Conservation (phyloP, 2,329 filamentous ascomycete species). For the Cytospora mali region DNA sequence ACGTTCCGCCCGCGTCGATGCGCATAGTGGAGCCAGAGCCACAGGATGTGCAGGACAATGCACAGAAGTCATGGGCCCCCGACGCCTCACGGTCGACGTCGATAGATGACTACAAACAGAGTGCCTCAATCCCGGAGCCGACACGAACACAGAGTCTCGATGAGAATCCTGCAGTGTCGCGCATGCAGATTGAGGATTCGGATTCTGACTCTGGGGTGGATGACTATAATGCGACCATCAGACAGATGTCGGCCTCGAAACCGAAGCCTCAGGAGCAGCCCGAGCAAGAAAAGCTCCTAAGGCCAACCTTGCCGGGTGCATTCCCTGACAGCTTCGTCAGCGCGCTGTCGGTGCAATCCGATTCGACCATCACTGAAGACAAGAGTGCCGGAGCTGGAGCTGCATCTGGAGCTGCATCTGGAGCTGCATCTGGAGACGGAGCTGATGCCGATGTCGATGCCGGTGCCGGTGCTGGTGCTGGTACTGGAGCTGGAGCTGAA, state of each 20-base stretch:
- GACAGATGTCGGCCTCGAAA: slow-evolving; percentile 35
- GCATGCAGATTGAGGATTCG: slow-evolving; percentile 71
- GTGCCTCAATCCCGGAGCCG: slow-evolving; percentile 47
- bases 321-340: slow-evolving; percentile 47
- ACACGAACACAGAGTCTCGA: slow-evolving; percentile 45
- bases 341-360: slow-evolving; percentile 36
- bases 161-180: slow-evolving; percentile 59
- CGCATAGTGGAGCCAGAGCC: slow-evolving; percentile 60
- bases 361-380: slow-evolving; percentile 36
- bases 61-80: slow-evolving; percentile 37
- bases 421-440: no score
- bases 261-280: slow-evolving; percentile 22
- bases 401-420: slow-evolving; percentile 31
- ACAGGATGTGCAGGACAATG: slow-evolving; percentile 40
- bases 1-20: slow-evolving; percentile 59
- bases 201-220: slow-evolving; percentile 65
- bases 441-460: no score
- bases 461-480: no score
- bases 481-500: slow-evolving; percentile 33
- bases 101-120: slow-evolving; percentile 46
- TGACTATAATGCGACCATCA: slow-evolving; percentile 40
- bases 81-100: slow-evolving; percentile 41
- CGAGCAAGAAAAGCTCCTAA: slow-evolving; percentile 27
- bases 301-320: slow-evolving; percentile 43
- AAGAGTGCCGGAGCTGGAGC: slow-evolving; percentile 32